Percentiles rank a stretch among this genome's conserved stretches.
phyloP scores from a whole-genome alignment of 805 yeast species.

The Zygoascus ofunaensis region DNA sequence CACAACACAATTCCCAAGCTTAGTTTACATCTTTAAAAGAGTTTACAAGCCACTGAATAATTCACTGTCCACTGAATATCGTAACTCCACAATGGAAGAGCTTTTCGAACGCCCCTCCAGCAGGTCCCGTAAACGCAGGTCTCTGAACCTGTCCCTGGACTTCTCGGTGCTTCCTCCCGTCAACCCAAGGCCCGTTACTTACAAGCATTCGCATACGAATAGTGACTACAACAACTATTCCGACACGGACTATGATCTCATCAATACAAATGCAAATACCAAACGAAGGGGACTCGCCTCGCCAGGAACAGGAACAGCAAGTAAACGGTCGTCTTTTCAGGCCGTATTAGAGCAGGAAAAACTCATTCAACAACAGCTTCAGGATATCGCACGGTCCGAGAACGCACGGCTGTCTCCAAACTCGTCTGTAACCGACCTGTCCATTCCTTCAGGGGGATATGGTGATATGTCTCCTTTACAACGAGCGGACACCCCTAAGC shows the following conservation, averaged over 20 bases:
- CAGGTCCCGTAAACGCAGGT: conserved; percentile 12
- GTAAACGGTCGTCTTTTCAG: conserved; percentile 12
- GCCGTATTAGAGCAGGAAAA: conserved; percentile 17
- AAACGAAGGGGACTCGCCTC: too few relatives aligned
- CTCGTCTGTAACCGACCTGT: conserved; percentile 3
- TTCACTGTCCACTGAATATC: too few relatives aligned
- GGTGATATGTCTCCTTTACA: background rate
- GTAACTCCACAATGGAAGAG: too few relatives aligned
- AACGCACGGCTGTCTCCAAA: conserved; percentile 17
- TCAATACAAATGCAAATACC: too few relatives aligned
- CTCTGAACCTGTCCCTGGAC: conserved; percentile 10
- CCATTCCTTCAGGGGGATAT: conserved; percentile 1
- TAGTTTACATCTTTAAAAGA: too few relatives aligned
- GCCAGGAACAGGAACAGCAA: background rate
- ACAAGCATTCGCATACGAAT: too few relatives aligned
- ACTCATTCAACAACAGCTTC: conserved; percentile 19
- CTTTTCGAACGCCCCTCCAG: too few relatives aligned
- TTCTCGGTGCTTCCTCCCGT: background rate
- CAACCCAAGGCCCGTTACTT: too few relatives aligned
- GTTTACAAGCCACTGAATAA: too few relatives aligned
- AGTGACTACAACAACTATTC: too few relatives aligned
- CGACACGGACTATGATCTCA: too few relatives aligned
- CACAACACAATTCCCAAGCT: too few relatives aligned
- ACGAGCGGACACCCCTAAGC: background rate
- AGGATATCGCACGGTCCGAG: conserved; percentile 22